Conservation (phyloP, 441 rosid genomes). For the Eugenia klotzschiana region DNA sequence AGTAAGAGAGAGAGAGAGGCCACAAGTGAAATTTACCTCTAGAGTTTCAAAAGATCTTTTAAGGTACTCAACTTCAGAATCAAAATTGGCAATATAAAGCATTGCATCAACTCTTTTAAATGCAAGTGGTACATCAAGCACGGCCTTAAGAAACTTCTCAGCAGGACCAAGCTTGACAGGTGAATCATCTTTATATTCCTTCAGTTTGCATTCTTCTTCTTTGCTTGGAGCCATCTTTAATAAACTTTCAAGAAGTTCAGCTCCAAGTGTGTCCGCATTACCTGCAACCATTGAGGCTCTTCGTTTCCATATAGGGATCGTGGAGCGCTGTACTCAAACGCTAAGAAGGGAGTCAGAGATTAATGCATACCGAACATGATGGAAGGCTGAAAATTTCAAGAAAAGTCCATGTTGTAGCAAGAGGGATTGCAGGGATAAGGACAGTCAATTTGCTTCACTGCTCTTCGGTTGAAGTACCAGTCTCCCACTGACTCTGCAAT, state of each 20-base stretch:
- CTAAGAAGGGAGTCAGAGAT: neutral
- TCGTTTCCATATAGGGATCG: neutral
- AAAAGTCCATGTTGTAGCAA: slow-evolving; percentile 57
- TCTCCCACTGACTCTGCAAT: slow-evolving; percentile 81
- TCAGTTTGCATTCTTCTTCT: slow-evolving; percentile 73
- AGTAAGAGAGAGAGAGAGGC: neutral
- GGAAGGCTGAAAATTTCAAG: neutral
- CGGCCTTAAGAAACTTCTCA: slow-evolving; percentile 69
- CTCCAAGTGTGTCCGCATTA: slow-evolving; percentile 62
- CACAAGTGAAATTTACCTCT: slow-evolving; percentile 32
- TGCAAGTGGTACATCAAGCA: slow-evolving; percentile 70
- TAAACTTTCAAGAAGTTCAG: slow-evolving; percentile 87
- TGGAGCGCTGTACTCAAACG: neutral
- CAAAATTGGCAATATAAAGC: slow-evolving; percentile 61
- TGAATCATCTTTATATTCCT: slow-evolving; percentile 58
- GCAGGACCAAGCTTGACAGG: slow-evolving; percentile 60
- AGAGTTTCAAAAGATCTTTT: slow-evolving; percentile 44
- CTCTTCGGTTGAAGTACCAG: slow-evolving; percentile 61
- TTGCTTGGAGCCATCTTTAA: slow-evolving; percentile 79
- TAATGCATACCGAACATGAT: neutral
- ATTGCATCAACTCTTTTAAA: slow-evolving; percentile 58
- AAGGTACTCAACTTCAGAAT: slow-evolving; percentile 55
- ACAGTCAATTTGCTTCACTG: slow-evolving; percentile 59
- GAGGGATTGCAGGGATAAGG: slow-evolving; percentile 89
- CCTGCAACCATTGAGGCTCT: slow-evolving; percentile 27